phyloP scores from a whole-genome alignment of 768 basidiomycete species.

The Lactarius deliciosus region DNA sequence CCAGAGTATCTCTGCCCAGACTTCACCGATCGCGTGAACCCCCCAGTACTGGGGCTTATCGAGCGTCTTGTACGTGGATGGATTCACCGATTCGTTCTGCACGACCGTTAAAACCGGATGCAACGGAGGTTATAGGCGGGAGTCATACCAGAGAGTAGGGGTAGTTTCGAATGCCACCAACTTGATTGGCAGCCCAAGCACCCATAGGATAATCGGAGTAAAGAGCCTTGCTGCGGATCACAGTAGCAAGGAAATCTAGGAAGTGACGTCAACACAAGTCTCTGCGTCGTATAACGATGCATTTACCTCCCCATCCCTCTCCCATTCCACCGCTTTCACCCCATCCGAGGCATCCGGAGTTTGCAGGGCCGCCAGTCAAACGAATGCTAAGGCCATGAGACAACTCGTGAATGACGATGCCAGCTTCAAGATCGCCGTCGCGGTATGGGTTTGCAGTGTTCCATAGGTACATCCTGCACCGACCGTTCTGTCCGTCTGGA shows the following conservation, averaged over 20 bases:
- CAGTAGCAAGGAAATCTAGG: conserved; percentile 81
- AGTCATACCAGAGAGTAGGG: conserved; percentile 63
- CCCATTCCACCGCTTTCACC: conserved; percentile 98
- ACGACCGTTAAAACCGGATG: conserved; percentile 3
- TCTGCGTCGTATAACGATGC: background rate
- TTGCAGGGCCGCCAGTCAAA: conserved; percentile 88
- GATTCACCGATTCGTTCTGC: conserved; percentile 70
- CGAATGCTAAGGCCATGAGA: conserved; percentile 91
- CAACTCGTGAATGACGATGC: conserved; percentile 92
- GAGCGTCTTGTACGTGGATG: conserved; percentile 90
- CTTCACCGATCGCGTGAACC: conserved; percentile 89
- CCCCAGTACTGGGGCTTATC: conserved; percentile 95
- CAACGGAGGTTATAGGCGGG: background rate
- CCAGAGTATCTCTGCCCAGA: conserved; percentile 94
- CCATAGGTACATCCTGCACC: conserved; percentile 98
- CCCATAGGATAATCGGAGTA: conserved; percentile 91
- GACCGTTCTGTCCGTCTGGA: conserved; percentile 80
- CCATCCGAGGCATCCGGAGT: conserved; percentile 93
- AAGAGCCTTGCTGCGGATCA: conserved; percentile 68
- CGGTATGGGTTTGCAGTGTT: conserved; percentile 86
- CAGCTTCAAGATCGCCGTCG: conserved; percentile 94
- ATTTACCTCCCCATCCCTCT: conserved; percentile 87
- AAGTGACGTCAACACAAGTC: conserved; percentile 1
- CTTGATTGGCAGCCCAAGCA: conserved; percentile 86
- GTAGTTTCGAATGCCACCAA: conserved; percentile 81